A percentile compares a stretch with the other conserved stretches of the same genome.
Evolutionary conservation across 2,329 filamentous ascomycete genomes (phyloP).

Genomic region (Botrytis tulipae): DNA sequence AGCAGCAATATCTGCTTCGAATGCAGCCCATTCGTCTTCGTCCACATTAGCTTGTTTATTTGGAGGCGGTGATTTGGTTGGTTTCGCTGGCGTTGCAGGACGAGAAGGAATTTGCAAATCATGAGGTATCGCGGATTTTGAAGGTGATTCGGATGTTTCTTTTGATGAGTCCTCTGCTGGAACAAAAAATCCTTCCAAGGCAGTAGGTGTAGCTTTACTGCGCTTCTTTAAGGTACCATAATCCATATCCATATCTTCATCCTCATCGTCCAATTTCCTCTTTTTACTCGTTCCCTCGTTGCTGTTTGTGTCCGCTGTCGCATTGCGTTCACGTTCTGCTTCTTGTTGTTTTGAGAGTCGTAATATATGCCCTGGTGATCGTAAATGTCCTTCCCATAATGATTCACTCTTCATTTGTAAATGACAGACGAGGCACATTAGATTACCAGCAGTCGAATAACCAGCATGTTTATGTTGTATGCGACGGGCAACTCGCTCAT

Average conservation of each 20-base stretch:
- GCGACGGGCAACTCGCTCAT: constrained; percentile 71
- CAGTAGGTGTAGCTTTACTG: constrained; percentile 40
- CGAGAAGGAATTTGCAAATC: constrained; percentile 64
- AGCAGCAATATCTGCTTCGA: constrained; percentile 74
- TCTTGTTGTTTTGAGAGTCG: constrained; percentile 38
- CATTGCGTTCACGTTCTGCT: constrained; percentile 14
- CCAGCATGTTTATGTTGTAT: constrained; percentile 67
- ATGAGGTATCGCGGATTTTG: constrained; percentile 25
- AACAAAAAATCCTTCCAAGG: constrained; percentile 41
- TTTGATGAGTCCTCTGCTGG: constrained; percentile 17
- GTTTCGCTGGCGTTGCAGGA: constrained; percentile 55
- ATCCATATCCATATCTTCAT: constrained; percentile 32
- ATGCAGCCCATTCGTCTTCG: constrained; percentile 83
- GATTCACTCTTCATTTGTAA: constrained; percentile 63
- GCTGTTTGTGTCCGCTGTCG: neutral
- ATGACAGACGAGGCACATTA: constrained; percentile 66
- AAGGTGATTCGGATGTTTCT: constrained; percentile 10
- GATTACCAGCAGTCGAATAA: constrained; percentile 66
- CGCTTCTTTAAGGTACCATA: constrained; percentile 47
- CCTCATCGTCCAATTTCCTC: constrained; percentile 47
- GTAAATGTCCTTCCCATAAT: constrained; percentile 64
- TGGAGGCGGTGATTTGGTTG: constrained; percentile 45
- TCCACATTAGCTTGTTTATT: constrained; percentile 49
- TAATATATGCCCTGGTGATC: constrained; percentile 46
- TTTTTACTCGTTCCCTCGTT: constrained; percentile 44